These are phyloP conservation scores for Barbarea vulgaris DNA, from an alignment of 345 rosid genomes.

Conservation along the genomic window DNA sequence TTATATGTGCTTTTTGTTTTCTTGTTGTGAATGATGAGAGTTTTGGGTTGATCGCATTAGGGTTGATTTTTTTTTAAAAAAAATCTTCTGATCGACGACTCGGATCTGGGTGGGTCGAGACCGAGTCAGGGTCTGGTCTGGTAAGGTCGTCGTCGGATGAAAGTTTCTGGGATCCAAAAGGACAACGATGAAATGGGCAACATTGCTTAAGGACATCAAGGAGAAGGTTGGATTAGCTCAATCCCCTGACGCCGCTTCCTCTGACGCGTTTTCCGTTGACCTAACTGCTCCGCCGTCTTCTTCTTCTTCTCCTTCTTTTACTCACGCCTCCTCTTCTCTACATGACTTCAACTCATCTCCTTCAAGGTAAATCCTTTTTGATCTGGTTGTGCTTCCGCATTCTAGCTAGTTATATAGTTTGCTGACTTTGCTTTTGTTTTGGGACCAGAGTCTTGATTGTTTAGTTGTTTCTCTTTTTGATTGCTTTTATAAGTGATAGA, in stretches of 20 bases:
- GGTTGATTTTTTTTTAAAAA: constrained; percentile 19
- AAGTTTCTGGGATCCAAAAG: constrained; percentile 47
- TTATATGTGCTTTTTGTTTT: background rate
- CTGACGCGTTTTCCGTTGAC: constrained; percentile 48
- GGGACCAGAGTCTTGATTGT: constrained; percentile 8
- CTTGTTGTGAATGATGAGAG: constrained; percentile 22
- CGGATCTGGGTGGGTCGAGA: constrained; percentile 40
- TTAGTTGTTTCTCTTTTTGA: background rate
- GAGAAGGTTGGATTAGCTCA: constrained; percentile 97
- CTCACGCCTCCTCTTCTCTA: constrained; percentile 36
- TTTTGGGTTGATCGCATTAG: constrained; percentile 39
- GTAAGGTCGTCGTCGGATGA: constrained; percentile 49
- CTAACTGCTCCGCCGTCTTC: constrained; percentile 57
- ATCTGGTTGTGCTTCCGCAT: constrained; percentile 21
- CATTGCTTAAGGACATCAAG: constrained; percentile 97
- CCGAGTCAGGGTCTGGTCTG: constrained; percentile 50
- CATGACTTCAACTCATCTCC: constrained; percentile 55
- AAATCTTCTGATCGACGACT: constrained; percentile 40
- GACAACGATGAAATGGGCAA: constrained; percentile 94
- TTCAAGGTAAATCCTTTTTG: constrained; percentile 58
- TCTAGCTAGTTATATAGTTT: constrained; percentile 3
- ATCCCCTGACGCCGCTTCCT: constrained; percentile 53
- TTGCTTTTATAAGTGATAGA: constrained; percentile 28
- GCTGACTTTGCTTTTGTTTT: constrained; percentile 28
- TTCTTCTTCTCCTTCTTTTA: constrained; percentile 44